Evolutionary conservation across 1,284 basidiomycete species (phyloP), one percentile per base, ranked within the genome.

Genomic region (Ceratobasidium theobromae): DNA sequence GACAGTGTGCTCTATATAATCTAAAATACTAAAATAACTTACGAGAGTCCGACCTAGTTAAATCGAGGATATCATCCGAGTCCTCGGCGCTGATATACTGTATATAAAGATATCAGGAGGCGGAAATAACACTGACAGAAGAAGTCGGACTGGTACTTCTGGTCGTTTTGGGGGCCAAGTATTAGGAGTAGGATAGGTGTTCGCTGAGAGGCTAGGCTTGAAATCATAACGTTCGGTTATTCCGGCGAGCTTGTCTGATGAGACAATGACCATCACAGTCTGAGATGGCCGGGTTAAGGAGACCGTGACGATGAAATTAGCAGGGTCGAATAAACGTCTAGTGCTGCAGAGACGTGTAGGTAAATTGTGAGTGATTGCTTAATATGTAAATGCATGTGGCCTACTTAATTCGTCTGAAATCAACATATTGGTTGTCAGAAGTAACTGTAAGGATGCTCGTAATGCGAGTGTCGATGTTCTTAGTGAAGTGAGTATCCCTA

Each of bases 351-450:
- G 27, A 11, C 45, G 60, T 5, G 21, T 64, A 33, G 52, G 21
- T 32, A 52, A 53, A 53, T 18, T 4, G 16, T 43, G 40, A 5
- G 48, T 35, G 48, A 49, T 41, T 21, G 27, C 38, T 23, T 53
- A 54, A 25, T 5, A 23, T 54, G 25, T 49, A 8, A 3, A 25
- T 28, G n/a, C 16, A 43, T 12, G 28, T 23, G 3, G 77, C 86
- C 72, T 71, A 91, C 89, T 82, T 79, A 54, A 88, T 88, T 32
- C 88, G 82, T 45, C 89, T 85, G 72, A 88, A 91, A 73, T 93
- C 89, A 66, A 92, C 74, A 62, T 88, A 83, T 33, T 83, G 80
- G 72, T 84, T 73, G 72, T 91, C 88, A 1, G 89, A 91, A 0
- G 87, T 90, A 35, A 88, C 65, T 3, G 86, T 86, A 52, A 91